Evolutionary conservation across 306 rosid genomes (phyloP).

Genomic region (Castanea crenata): DNA sequence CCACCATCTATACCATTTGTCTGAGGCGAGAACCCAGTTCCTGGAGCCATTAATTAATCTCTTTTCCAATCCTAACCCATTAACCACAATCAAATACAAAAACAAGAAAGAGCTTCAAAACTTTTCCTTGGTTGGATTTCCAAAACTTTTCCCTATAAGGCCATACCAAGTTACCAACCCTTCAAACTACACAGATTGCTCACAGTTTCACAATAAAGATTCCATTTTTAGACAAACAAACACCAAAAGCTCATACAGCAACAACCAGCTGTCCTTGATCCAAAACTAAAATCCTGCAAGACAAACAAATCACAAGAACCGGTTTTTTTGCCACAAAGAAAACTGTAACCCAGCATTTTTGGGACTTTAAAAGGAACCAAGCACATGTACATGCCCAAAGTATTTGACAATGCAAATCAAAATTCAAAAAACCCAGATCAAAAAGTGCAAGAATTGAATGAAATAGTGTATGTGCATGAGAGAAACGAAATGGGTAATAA

Average conservation of each 20-base stretch:
- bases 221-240: slow-evolving; percentile 18
- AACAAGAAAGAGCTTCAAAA: slow-evolving; percentile 7
- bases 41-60: slow-evolving; percentile 34
- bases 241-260: slow-evolving; percentile 11
- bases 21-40: slow-evolving; percentile 33
- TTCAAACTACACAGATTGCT: slow-evolving; percentile 19
- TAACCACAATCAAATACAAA: slow-evolving; percentile 5
- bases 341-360: slow-evolving; percentile 7
- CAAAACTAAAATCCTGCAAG: slow-evolving; percentile 21
- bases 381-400: slow-evolving; percentile 15
- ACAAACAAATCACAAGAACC: slow-evolving; percentile 13
- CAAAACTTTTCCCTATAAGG: neutral
- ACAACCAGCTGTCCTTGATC: slow-evolving; percentile 38
- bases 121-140: slow-evolving; percentile 12
- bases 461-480: neutral
- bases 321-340: slow-evolving; percentile 4
- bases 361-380: slow-evolving; percentile 12
- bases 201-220: slow-evolving; percentile 5
- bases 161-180: neutral
- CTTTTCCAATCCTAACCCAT: slow-evolving; percentile 30
- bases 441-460: neutral
- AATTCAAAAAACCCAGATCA: slow-evolving; percentile 22
- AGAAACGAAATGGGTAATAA: too few species aligned
- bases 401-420: neutral
- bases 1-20: slow-evolving; percentile 24